phyloP scores from a whole-genome alignment of 495 filamentous ascomycete genomes.

The Xylaria sp. region DNA sequence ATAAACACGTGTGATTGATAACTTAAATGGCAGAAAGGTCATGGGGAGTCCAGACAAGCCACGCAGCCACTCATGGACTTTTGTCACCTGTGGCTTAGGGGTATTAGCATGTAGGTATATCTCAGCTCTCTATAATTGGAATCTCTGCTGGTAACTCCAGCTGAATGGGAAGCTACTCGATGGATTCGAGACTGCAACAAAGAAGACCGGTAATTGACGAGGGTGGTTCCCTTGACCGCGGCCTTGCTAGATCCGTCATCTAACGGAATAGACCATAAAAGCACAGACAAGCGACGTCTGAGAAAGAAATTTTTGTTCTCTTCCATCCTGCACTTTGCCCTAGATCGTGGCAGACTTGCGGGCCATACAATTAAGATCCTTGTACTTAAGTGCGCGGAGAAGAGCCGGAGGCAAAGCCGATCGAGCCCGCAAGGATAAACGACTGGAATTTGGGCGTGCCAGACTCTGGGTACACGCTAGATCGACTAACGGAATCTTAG shows the following conservation, averaged over 20 bases:
- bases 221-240: neutral
- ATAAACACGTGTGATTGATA: neutral
- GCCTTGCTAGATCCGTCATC: neutral
- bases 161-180: neutral
- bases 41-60: neutral
- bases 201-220: neutral
- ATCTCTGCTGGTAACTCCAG: neutral
- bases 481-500: neutral
- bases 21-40: neutral
- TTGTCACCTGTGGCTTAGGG: neutral
- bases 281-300: neutral
- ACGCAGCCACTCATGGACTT: neutral
- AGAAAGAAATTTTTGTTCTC: slow-evolving; percentile 3
- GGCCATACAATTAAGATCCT: slow-evolving; percentile 19
- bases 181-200: neutral
- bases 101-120: neutral
- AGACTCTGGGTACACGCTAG: neutral
- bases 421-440: neutral
- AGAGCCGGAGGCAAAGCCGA: neutral
- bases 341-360: slow-evolving; percentile 7
- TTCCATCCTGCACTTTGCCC: neutral
- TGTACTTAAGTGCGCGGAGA: slow-evolving; percentile 8
- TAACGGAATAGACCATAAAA: neutral
- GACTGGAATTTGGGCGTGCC: neutral
- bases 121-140: neutral